phyloP scores from a whole-genome alignment of 1,284 basidiomycete species.

The Leccinum fallax region DNA sequence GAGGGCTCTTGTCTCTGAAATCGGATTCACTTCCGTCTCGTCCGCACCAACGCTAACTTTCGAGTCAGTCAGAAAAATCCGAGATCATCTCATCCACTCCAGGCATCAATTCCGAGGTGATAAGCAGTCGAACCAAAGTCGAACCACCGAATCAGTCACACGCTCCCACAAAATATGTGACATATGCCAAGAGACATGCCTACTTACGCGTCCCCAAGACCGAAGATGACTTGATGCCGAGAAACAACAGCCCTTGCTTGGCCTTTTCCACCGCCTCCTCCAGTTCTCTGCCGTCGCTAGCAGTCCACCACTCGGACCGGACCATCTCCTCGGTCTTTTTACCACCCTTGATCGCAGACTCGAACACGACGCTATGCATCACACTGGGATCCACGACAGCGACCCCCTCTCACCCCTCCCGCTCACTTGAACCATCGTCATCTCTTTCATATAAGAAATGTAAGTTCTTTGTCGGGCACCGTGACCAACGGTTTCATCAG shows the following conservation, averaged over 20 bases:
- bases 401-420: slow-evolving; percentile 44
- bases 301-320: slow-evolving; percentile 62
- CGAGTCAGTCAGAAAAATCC: too few species aligned
- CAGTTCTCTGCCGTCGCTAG: slow-evolving; percentile 70
- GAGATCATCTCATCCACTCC: too few species aligned
- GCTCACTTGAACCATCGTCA: slow-evolving; percentile 27
- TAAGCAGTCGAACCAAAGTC: too few species aligned
- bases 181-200: background rate
- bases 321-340: slow-evolving; percentile 52
- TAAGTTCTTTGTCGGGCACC: too few species aligned
- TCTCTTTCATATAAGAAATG: too few species aligned
- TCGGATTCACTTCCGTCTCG: too few species aligned
- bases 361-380: slow-evolving; percentile 48
- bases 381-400: too few species aligned
- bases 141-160: too few species aligned
- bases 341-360: slow-evolving; percentile 63
- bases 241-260: slow-evolving; percentile 80
- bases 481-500: too few species aligned
- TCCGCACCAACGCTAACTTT: too few species aligned
- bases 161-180: too few species aligned
- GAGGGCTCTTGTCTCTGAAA: background rate
- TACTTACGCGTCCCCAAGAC: background rate
- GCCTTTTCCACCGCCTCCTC: slow-evolving; percentile 70
- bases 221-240: slow-evolving; percentile 62
- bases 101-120: too few species aligned